Evolutionary conservation across 1,284 basidiomycete genomes (phyloP).

Genomic region (Earliella scabrosa): DNA sequence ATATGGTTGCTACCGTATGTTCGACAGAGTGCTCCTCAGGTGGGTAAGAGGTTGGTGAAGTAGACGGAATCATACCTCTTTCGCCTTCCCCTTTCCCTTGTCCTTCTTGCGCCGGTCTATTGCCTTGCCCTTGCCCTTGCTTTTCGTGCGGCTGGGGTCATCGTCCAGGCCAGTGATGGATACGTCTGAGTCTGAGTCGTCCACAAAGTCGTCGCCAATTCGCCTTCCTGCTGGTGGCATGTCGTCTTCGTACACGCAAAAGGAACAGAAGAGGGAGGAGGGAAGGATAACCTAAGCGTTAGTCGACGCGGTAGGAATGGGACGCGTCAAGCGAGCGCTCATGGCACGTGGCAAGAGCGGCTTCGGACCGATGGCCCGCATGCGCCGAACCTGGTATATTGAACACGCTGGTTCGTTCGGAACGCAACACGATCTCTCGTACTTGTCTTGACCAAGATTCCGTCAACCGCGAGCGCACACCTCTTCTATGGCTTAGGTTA

Average conservation of each 20-base stretch:
- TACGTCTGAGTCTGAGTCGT: constrained; percentile 59
- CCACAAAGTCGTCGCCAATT: constrained; percentile 38
- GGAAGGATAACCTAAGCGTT: no score
- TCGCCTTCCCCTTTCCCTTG: constrained; percentile 56
- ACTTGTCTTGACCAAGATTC: no score
- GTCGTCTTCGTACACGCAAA: no score
- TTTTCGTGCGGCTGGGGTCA: constrained; percentile 43
- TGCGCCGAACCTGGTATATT: no score
- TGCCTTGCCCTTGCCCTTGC: constrained; percentile 49
- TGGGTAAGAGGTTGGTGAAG: background rate
- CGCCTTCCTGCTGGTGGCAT: constrained; percentile 32
- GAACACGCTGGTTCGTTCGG: no score
- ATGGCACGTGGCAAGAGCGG: background rate
- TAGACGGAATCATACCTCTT: constrained; percentile 48
- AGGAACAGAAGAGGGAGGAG: no score
- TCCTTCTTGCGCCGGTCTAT: constrained; percentile 45
- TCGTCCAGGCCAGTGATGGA: constrained; percentile 43
- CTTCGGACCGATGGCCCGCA: no score
- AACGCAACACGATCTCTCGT: no score
- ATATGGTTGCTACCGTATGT: constrained; percentile 65
- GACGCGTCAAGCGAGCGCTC: background rate
- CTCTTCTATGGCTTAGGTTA: no score
- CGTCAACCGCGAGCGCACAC: no score
- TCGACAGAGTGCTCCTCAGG: background rate
- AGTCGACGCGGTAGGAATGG: no score